These are phyloP conservation scores for Sporothrix schenckii DNA, from an alignment of 2,329 filamentous ascomycete genomes.

Conservation along the genomic window DNA sequence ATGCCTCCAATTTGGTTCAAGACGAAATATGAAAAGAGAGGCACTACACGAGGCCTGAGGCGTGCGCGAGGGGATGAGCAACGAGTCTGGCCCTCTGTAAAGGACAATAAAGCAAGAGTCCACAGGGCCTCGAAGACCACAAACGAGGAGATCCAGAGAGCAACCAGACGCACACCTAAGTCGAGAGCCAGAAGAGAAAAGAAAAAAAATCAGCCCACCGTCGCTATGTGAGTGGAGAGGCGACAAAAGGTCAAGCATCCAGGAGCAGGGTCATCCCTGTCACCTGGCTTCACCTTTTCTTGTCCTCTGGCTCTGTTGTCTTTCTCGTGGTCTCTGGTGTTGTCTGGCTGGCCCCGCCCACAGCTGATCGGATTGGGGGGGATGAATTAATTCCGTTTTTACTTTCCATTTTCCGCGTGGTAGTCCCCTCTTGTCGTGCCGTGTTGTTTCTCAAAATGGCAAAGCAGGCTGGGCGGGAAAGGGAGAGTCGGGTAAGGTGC, in stretches of 20 bases:
- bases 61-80: slow-evolving; percentile 2
- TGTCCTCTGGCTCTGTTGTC: slow-evolving; percentile 10
- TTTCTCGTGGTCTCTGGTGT: slow-evolving; percentile 3
- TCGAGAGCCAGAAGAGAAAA: neutral
- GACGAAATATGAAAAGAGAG: neutral
- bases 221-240: slow-evolving; percentile 30
- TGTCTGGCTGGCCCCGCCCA: slow-evolving; percentile 7
- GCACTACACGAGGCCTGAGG: neutral
- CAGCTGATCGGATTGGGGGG: slow-evolving; percentile 3
- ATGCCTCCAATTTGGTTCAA: neutral
- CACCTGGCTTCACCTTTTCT: slow-evolving; percentile 28
- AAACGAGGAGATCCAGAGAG: too few species aligned
- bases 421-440: slow-evolving; percentile 6
- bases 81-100: neutral
- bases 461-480: slow-evolving; percentile 31
- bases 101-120: neutral
- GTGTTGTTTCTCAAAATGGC: slow-evolving; percentile 28
- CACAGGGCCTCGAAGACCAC: too few species aligned
- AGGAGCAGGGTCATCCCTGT: slow-evolving; percentile 25
- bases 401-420: neutral
- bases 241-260: slow-evolving; percentile 25
- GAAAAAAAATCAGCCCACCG: slow-evolving; percentile 10
- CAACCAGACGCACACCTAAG: too few species aligned
- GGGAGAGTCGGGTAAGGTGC: slow-evolving; percentile 34
- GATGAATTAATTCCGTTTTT: neutral